These are phyloP conservation scores for Phaeosphaeriaceae sp. DNA, from an alignment of 2,329 filamentous ascomycete species.

Conservation along the genomic window DNA sequence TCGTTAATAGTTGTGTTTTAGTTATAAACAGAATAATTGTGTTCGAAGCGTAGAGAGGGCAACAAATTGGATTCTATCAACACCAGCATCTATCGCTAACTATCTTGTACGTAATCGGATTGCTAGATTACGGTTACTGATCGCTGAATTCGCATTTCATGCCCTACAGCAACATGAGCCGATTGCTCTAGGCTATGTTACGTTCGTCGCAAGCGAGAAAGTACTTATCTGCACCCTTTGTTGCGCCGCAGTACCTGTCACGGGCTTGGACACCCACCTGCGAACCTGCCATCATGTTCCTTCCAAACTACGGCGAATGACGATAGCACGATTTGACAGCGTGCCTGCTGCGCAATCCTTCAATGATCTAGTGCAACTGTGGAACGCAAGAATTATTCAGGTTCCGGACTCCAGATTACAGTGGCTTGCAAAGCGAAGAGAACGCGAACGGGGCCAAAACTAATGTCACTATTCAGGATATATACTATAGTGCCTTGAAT, in stretches of 20 bases:
- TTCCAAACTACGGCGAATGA: slow-evolving; percentile 4
- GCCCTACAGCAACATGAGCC: slow-evolving; percentile 5
- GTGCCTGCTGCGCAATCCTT: slow-evolving; percentile 6
- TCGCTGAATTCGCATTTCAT: not conserved
- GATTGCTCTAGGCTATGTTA: slow-evolving; percentile 15
- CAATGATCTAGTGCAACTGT: slow-evolving; percentile 5
- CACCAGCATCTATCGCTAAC: not conserved
- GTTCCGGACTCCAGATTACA: too few species aligned
- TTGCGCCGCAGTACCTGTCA: slow-evolving; percentile 8
- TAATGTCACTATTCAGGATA: too few species aligned
- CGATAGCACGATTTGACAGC: slow-evolving; percentile 7
- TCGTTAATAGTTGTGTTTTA: slow-evolving; percentile 1
- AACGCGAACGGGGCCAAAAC: too few species aligned
- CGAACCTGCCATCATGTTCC: slow-evolving; percentile 4
- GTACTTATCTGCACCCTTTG: slow-evolving; percentile 8
- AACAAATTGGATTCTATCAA: slow-evolving; percentile 3
- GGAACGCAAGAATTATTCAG: too few species aligned
- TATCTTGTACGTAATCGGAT: not conserved
- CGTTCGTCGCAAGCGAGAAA: slow-evolving; percentile 8
- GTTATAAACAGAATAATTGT: slow-evolving; percentile 3
- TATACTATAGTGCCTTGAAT: too few species aligned
- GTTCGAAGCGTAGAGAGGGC: slow-evolving; percentile 1
- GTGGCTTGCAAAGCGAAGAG: too few species aligned
- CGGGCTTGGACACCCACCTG: slow-evolving; percentile 2
- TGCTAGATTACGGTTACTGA: not conserved